Conservation (phyloP, 352 stramenopile species). For the Phytophthora tubulina region DNA sequence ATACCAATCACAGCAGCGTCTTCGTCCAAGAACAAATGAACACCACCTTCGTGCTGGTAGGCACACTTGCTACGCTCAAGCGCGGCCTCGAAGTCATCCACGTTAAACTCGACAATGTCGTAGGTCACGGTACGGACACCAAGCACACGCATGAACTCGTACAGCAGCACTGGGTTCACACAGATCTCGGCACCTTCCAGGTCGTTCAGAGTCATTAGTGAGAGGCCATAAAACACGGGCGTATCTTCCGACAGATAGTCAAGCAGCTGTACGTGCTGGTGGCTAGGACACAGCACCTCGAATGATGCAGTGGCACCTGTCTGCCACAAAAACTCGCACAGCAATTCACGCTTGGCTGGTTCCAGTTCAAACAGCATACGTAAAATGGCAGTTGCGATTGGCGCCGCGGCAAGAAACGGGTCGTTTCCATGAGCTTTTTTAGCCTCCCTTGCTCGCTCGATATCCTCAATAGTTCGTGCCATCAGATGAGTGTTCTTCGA, state of each 20-base stretch:
- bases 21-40: slow-evolving; percentile 78
- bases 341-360: slow-evolving; percentile 45
- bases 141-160: slow-evolving; percentile 60
- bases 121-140: slow-evolving; percentile 74
- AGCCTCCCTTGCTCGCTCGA: slow-evolving; percentile 44
- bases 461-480: slow-evolving; percentile 55
- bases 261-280: slow-evolving; percentile 84
- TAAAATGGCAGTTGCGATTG: slow-evolving; percentile 63
- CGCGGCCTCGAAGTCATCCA: slow-evolving; percentile 39
- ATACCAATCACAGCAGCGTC: slow-evolving; percentile 76
- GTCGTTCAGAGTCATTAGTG: slow-evolving; percentile 55
- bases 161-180: slow-evolving; percentile 80
- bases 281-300: slow-evolving; percentile 72
- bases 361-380: slow-evolving; percentile 49
- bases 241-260: slow-evolving; percentile 75
- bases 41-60: slow-evolving; percentile 77
- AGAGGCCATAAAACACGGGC: slow-evolving; percentile 84
- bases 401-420: slow-evolving; percentile 59
- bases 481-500: slow-evolving; percentile 89
- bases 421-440: slow-evolving; percentile 36
- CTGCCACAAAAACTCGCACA: slow-evolving; percentile 85
- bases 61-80: slow-evolving; percentile 56
- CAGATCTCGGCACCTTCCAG: slow-evolving; percentile 67
- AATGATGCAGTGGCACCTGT: slow-evolving; percentile 81
- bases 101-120: slow-evolving; percentile 56